Evolutionary conservation across 352 stramenopile genomes (phyloP).

Genomic region (Phytophthora tubulina): DNA sequence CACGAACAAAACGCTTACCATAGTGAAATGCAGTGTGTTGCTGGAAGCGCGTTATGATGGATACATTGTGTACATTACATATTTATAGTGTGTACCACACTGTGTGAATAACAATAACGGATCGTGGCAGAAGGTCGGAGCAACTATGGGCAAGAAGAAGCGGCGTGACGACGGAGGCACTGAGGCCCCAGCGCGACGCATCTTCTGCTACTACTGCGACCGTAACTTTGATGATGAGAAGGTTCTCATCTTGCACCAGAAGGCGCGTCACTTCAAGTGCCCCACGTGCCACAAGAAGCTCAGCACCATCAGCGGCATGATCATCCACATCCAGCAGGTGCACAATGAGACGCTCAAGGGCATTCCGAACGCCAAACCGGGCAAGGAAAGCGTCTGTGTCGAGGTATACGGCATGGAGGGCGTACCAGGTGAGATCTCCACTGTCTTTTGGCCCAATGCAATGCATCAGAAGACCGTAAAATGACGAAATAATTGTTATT

Average conservation of each 20-base stretch:
- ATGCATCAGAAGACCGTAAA: background rate
- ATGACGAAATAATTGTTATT: slow-evolving; percentile 7
- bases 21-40: slow-evolving; percentile 37
- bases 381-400: slow-evolving; percentile 79
- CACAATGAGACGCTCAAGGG: slow-evolving; percentile 88
- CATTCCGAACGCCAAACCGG: slow-evolving; percentile 89
- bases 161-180: slow-evolving; percentile 64
- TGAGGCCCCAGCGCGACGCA: slow-evolving; percentile 59
- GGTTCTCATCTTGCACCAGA: slow-evolving; percentile 94
- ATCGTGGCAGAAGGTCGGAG: slow-evolving; percentile 20
- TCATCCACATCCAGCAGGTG: slow-evolving; percentile 90
- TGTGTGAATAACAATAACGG: slow-evolving; percentile 13
- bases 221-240: slow-evolving; percentile 93
- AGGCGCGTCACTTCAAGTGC: slow-evolving; percentile 94
- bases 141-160: slow-evolving; percentile 88
- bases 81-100: slow-evolving; percentile 12
- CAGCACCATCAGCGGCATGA: slow-evolving; percentile 89
- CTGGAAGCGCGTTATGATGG: slow-evolving; percentile 23
- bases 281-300: slow-evolving; percentile 93
- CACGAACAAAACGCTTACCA: slow-evolving; percentile 88
- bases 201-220: slow-evolving; percentile 96
- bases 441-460: slow-evolving; percentile 5
- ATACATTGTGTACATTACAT: background rate
- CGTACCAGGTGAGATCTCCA: slow-evolving; percentile 58
- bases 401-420: slow-evolving; percentile 94